A percentile compares a stretch with the other conserved stretches of the same genome.
These are phyloP conservation scores for Podosphaera xanthii DNA, from an alignment of 2,329 filamentous ascomycete species.

Conservation along the genomic window DNA sequence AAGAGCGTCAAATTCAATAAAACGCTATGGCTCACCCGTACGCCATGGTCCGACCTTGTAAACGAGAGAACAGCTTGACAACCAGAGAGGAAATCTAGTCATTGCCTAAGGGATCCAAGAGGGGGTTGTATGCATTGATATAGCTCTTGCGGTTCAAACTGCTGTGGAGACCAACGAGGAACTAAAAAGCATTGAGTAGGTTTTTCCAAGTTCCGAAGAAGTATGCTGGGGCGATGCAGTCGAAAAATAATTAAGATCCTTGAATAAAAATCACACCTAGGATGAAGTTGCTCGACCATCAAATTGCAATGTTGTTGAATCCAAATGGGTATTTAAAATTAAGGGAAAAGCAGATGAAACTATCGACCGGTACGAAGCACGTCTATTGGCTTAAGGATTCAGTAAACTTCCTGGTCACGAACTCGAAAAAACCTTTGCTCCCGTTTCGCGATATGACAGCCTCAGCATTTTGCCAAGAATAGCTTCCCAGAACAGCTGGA, in stretches of 20 bases:
- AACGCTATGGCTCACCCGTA: not conserved
- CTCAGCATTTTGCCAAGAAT: not conserved
- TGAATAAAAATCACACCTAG: not conserved
- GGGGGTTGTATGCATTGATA: not conserved
- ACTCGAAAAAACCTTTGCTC: not conserved
- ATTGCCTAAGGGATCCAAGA: not conserved
- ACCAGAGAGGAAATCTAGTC: not conserved
- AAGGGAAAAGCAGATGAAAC: conserved; percentile 1
- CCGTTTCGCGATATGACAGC: not conserved
- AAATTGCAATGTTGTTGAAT: conserved; percentile 1
- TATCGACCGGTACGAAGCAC: conserved; percentile 1
- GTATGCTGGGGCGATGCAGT: not conserved
- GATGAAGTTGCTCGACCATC: not conserved
- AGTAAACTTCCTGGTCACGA: conserved; percentile 1
- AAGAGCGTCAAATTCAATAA: not conserved
- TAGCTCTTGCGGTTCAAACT: not conserved
- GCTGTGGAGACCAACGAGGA: not conserved
- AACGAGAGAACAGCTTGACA: not conserved
- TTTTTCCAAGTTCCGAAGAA: not conserved
- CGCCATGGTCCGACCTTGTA: not conserved
- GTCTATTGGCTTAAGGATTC: conserved; percentile 1
- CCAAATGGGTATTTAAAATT: conserved; percentile 1
- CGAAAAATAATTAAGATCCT: not conserved
- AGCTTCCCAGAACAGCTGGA: not conserved
- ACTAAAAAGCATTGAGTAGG: not conserved